These are phyloP conservation scores for Euphrasia arctica DNA, from an alignment of 305 asterid genomes.

Conservation along the genomic window DNA sequence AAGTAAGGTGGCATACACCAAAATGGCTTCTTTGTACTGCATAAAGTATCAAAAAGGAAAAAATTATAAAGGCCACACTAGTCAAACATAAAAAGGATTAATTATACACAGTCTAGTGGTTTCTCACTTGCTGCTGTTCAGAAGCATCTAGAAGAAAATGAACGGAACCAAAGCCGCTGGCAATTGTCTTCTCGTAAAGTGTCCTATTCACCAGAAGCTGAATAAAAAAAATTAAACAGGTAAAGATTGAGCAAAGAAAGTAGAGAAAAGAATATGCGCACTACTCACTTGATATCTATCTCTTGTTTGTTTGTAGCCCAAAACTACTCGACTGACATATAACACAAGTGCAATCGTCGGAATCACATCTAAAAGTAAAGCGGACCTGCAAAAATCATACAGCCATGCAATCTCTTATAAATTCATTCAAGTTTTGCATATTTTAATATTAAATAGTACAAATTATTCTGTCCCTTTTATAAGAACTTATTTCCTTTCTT, in stretches of 20 bases:
- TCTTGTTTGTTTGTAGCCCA: conserved; percentile 94
- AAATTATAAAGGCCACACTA: conserved; percentile 12
- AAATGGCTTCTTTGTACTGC: conserved; percentile 89
- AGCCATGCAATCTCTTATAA: conserved; percentile 20
- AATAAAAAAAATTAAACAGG: conserved; percentile 9
- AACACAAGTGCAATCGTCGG: conserved; percentile 68
- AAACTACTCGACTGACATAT: conserved; percentile 72
- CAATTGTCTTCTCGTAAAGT: conserved; percentile 86
- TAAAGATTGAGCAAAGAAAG: too few species aligned
- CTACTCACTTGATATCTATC: conserved; percentile 85
- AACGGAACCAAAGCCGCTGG: conserved; percentile 94
- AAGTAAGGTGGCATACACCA: conserved; percentile 75
- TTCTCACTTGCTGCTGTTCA: conserved; percentile 87
- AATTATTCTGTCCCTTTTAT: too few species aligned
- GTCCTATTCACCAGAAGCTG: conserved; percentile 93
- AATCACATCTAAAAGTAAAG: conserved; percentile 62
- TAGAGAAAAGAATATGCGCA: conserved; percentile 17
- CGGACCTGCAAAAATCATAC: conserved; percentile 58
- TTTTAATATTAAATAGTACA: too few species aligned
- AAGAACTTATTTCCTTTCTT: too few species aligned
- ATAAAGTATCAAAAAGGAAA: conserved; percentile 25
- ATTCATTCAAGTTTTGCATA: background rate
- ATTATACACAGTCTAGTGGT: conserved; percentile 15
- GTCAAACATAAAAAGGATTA: conserved; percentile 16
- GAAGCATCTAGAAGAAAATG: conserved; percentile 96